Base-by-base conservation (phyloP, 2,329 filamentous ascomycete species). In the Aureobasidium subglaciale region DNA sequence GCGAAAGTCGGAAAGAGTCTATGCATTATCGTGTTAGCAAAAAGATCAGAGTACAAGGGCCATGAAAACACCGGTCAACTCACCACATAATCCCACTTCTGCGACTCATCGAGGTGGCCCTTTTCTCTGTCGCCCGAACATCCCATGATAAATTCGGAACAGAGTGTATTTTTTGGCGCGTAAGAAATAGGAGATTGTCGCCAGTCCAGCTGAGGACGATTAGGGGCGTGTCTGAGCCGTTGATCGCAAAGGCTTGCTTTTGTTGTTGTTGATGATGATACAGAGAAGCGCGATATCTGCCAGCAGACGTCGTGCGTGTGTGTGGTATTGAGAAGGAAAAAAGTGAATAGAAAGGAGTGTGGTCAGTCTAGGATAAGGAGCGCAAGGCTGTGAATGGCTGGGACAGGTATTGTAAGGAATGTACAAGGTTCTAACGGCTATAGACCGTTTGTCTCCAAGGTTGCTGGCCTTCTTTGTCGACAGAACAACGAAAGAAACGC, bases 1-100 rank as follows among this genome's bases (percentile, higher is more conserved):
- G 68, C 86, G 90, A 78, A 96, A 97, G 71, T 97, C 92, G 53
- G 67, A 69, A 25, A 78, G 69, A n/a, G 69, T 78, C 71, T 74
- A 55, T 18, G 20, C 22, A 6, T 20, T 22, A 24, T 9, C 25
- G 24, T 13, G 59, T 71, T 53, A 71, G 66, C 49, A n/a, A 22
- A 42, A 20, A 43, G 9, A 18, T 20, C 37, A 9, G 15, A 41
- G n/a, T n/a, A 18, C 10, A 16, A 25, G 30, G 20, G 29, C 18
- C 27, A 45, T 25, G 7, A 13, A 4, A 24, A 16, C 5, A n/a
- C 16, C 30, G 16, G 5, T 5, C 15, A 34, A 73, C 86, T 67
- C 74, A 90, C 87, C 68, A 97, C 91, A 69, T 91, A 95, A 66
- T 91, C 88, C 92, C 92, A 97, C 78, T 90, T 76, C 63, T 75